Conservation (phyloP, 2,329 filamentous ascomycete species). For the Cadophora luteo-olivacea region DNA sequence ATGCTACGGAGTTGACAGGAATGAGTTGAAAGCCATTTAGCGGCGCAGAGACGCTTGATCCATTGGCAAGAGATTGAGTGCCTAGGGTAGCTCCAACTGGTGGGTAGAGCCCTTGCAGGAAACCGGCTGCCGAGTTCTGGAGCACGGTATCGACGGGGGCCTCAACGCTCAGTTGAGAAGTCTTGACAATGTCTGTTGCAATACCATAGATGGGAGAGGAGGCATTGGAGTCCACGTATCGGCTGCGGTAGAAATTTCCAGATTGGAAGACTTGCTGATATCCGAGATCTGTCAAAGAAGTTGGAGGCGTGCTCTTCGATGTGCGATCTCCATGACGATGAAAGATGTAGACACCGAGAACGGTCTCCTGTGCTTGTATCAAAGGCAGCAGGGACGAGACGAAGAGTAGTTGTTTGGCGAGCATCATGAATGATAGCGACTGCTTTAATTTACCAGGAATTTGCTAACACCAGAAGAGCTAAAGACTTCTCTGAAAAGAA, state of each 20-base stretch:
- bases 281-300: constrained; percentile 79
- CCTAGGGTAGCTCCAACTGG: constrained; percentile 64
- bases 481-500: background rate
- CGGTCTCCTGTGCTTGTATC: constrained; percentile 42
- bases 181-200: constrained; percentile 68
- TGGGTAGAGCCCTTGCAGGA: constrained; percentile 87
- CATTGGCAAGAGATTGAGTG: constrained; percentile 73
- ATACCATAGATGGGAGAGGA: constrained; percentile 68
- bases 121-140: constrained; percentile 79
- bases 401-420: constrained; percentile 49
- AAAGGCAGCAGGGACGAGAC: constrained; percentile 50
- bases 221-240: constrained; percentile 72
- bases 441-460: background rate
- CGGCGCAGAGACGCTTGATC: constrained; percentile 68
- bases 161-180: constrained; percentile 73
- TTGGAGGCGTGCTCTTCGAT: constrained; percentile 74
- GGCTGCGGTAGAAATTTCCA: constrained; percentile 76
- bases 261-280: constrained; percentile 76
- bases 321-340: constrained; percentile 90
- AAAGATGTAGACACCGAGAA: constrained; percentile 83
- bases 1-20: constrained; percentile 68
- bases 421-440: constrained; percentile 36
- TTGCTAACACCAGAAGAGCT: background rate
- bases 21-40: constrained; percentile 86
- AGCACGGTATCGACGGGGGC: constrained; percentile 79